phyloP scores from a whole-genome alignment of 1,284 basidiomycete species.

The Cutaneotrichosporon sp. region DNA sequence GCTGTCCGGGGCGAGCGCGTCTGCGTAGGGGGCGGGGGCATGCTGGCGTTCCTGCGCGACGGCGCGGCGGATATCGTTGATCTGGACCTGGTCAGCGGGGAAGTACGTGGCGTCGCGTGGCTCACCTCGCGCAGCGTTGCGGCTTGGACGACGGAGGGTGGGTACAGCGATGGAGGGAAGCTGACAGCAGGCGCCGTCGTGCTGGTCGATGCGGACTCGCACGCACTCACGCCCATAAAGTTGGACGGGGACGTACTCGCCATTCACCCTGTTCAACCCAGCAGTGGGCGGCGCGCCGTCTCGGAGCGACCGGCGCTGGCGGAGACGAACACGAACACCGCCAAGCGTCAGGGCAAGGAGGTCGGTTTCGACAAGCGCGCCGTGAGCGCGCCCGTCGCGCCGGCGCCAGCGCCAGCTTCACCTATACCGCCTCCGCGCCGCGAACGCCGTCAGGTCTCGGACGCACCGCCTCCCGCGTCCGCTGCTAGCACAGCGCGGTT shows the following conservation, averaged over 20 bases:
- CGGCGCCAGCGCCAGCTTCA: background rate
- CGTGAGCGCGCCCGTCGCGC: background rate
- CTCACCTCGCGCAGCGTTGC: slow-evolving; percentile 19
- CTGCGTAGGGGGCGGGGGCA: slow-evolving; percentile 5
- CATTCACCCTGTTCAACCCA: background rate
- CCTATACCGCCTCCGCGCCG: background rate
- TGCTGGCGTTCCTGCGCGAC: slow-evolving; percentile 1
- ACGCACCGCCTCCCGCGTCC: no score
- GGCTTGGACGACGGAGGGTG: slow-evolving; percentile 7
- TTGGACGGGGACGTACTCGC: slow-evolving; percentile 13
- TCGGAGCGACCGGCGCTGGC: slow-evolving; percentile 2
- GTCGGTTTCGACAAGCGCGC: slow-evolving; percentile 2
- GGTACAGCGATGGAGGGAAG: background rate
- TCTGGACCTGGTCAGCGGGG: background rate
- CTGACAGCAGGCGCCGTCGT: slow-evolving; percentile 1
- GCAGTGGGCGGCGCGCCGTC: background rate
- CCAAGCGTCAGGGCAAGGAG: slow-evolving; percentile 1
- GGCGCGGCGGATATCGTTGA: background rate
- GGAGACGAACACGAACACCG: background rate
- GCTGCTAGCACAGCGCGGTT: slow-evolving; percentile 8
- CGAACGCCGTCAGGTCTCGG: background rate
- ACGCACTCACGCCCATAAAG: slow-evolving; percentile 3
- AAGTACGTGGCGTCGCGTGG: slow-evolving; percentile 15
- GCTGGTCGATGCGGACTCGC: slow-evolving; percentile 8
- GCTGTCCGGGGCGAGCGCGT: slow-evolving; percentile 4